Base-by-base conservation (phyloP, 441 rosid genomes). In the Gossypium gossypioides region DNA sequence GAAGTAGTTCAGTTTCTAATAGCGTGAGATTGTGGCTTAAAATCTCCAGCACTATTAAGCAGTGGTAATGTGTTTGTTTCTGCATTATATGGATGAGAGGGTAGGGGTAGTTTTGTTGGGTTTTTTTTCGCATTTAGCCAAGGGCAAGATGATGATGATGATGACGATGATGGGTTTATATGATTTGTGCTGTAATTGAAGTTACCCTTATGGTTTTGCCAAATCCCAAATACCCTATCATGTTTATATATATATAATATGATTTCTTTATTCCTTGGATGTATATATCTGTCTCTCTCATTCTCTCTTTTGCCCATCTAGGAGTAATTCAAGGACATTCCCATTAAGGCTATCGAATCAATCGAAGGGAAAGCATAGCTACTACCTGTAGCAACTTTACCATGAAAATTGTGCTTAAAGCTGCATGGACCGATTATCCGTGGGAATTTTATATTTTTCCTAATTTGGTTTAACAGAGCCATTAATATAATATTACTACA, bases 121-220 rank as follows among this genome's bases (percentile, higher is more conserved):
- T 34, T 34, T 7, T 51, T 72, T 74, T 74, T 77, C 52, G 86
- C 86, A 72, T 84, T 81, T 81, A 77, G 86, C 78, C 72, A 40
- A 77, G 72, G 57, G 80, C 82, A 63, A 79, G 78, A 63, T 50
- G 1, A 34, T 34, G 40, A 34, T 32, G 37, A 32, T 32, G 37
- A 32, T 25, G 27, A n/a, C n/a, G n/a, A 25, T 34, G 75, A 68
- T 51, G 82, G 62, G 70, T 78, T 77, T 75, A 75, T 75, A 75
- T 69, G 79, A 74, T 80, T 61, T 61, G 57, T 12, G 79, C 60
- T 79, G 85, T 81, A 74, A 77, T 75, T 77, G 71, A 32, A 44
- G 64, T 64, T 58, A 19, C 71, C 74, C 37, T 5, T 56, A 64
- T 74, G 79, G 62, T 77, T 75, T 34, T 34, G 63, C 22, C 22